phyloP scores from a whole-genome alignment of 768 basidiomycete species.

The Trametes villosa region DNA sequence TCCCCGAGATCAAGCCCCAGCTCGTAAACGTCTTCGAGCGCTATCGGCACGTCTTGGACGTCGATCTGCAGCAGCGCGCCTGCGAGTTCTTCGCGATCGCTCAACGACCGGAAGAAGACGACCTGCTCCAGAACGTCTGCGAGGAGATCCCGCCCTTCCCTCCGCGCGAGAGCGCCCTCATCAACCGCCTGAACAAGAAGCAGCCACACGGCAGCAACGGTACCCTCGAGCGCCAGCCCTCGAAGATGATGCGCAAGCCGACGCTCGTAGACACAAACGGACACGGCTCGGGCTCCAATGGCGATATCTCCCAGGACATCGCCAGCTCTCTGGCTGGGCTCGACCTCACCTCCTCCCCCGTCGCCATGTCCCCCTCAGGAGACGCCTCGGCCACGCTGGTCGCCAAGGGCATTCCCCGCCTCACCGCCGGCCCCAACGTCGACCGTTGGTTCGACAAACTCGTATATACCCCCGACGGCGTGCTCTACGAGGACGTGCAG shows the following conservation, averaged over 20 bases:
- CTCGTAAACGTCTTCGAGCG: conserved; percentile 94
- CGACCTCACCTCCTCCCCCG: conserved; percentile 45
- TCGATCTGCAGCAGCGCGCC: conserved; percentile 96
- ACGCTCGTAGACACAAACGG: conserved; percentile 40
- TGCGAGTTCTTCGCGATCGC: conserved; percentile 96
- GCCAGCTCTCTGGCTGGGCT: conserved; percentile 83
- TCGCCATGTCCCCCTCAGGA: conserved; percentile 21
- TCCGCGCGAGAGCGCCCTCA: conserved; percentile 87
- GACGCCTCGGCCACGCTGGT: conserved; percentile 30
- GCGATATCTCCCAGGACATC: conserved; percentile 57
- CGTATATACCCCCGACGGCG: conserved; percentile 78
- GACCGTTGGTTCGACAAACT: conserved; percentile 92
- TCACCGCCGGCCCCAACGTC: conserved; percentile 70
- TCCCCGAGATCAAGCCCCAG: conserved; percentile 96
- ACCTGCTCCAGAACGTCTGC: conserved; percentile 90
- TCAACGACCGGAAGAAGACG: conserved; percentile 84
- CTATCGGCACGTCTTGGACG: conserved; percentile 95
- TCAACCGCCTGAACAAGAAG: conserved; percentile 86
- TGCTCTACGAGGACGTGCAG: conserved; percentile 94
- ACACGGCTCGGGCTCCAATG: conserved; percentile 38
- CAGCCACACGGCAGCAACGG: conserved; percentile 92
- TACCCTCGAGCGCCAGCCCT: conserved; percentile 64
- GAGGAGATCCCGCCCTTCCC: conserved; percentile 99
- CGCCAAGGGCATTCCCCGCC: conserved; percentile 51
- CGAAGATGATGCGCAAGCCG: conserved; percentile 43